Conservation (phyloP, 805 yeast genomes). For the Metahyphopichia silvanorum region DNA sequence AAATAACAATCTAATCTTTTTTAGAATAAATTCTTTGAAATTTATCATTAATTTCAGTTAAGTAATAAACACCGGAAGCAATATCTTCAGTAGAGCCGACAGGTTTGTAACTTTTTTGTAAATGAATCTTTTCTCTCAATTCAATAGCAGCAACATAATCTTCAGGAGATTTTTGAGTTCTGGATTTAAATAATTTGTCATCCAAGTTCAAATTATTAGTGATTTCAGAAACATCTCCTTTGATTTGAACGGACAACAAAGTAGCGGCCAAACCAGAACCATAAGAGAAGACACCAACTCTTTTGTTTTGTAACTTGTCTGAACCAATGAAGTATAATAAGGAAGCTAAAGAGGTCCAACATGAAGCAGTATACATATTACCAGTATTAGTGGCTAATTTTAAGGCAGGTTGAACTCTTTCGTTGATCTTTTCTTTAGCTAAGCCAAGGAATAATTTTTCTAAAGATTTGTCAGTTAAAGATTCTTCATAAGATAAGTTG, state of each 20-base stretch:
- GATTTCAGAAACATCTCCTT: slow-evolving; percentile 75
- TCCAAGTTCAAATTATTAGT: slow-evolving; percentile 64
- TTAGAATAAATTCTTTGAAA: slow-evolving; percentile 79
- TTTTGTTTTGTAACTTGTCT: slow-evolving; percentile 72
- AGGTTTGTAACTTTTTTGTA: slow-evolving; percentile 78
- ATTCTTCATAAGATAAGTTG: slow-evolving; percentile 64
- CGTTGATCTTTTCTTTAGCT: slow-evolving; percentile 65
- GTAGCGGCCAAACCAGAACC: slow-evolving; percentile 98
- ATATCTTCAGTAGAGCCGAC: slow-evolving; percentile 72
- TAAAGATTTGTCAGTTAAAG: slow-evolving; percentile 72
- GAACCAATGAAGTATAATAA: slow-evolving; percentile 71
- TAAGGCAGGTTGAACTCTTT: slow-evolving; percentile 76
- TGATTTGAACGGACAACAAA: slow-evolving; percentile 72
- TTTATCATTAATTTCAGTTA: slow-evolving; percentile 79
- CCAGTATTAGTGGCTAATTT: slow-evolving; percentile 94
- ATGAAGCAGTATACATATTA: slow-evolving; percentile 95
- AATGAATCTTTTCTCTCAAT: slow-evolving; percentile 86
- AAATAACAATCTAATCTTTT: slow-evolving; percentile 55
- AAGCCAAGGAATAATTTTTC: slow-evolving; percentile 83
- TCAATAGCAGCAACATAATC: slow-evolving; percentile 79
- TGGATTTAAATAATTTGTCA: slow-evolving; percentile 56
- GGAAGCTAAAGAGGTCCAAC: slow-evolving; percentile 84
- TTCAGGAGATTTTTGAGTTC: slow-evolving; percentile 68
- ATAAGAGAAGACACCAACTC: slow-evolving; percentile 91
- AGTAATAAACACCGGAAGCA: slow-evolving; percentile 76